These are phyloP conservation scores for Erythrobasidium hasegawianum DNA, from an alignment of 1,284 basidiomycete species.

Conservation along the genomic window DNA sequence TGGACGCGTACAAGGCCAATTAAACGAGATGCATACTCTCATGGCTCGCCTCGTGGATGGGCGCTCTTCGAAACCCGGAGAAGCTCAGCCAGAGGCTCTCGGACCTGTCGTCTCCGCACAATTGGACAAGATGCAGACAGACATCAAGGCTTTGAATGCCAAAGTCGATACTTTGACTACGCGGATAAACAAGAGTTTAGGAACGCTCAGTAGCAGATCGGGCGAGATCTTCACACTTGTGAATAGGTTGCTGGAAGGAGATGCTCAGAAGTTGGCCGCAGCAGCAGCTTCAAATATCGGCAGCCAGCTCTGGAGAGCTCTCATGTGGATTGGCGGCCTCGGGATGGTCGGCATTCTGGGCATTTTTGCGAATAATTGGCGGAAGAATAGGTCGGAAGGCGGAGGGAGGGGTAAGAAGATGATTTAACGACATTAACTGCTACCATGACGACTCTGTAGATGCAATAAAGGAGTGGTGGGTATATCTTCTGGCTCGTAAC, in stretches of 20 bases:
- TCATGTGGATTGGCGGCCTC: slow-evolving; percentile 14
- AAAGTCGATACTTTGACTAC: slow-evolving; percentile 14
- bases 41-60: not conserved
- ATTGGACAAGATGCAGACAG: slow-evolving; percentile 12
- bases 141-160: slow-evolving; percentile 14
- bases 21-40: slow-evolving; percentile 8
- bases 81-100: not conserved
- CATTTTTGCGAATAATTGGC: slow-evolving; percentile 5
- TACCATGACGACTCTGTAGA: not conserved
- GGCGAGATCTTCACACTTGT: slow-evolving; percentile 31
- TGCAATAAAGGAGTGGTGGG: no score
- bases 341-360: slow-evolving; percentile 4
- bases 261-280: not conserved
- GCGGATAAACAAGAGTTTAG: slow-evolving; percentile 22
- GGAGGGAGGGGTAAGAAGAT: slow-evolving; percentile 26
- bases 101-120: slow-evolving; percentile 26
- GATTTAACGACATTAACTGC: slow-evolving; percentile 12
- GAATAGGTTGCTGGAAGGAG: not conserved
- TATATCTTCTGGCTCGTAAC: no score
- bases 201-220: slow-evolving; percentile 6
- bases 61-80: not conserved
- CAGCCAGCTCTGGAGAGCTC: not conserved
- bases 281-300: not conserved
- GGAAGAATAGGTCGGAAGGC: slow-evolving; percentile 5
- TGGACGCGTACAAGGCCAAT: slow-evolving; percentile 2